A percentile compares a stretch with the other conserved stretches of the same genome.
phyloP scores from a whole-genome alignment of 169 alveolate species.

The Besnoitia besnoiti region DNA sequence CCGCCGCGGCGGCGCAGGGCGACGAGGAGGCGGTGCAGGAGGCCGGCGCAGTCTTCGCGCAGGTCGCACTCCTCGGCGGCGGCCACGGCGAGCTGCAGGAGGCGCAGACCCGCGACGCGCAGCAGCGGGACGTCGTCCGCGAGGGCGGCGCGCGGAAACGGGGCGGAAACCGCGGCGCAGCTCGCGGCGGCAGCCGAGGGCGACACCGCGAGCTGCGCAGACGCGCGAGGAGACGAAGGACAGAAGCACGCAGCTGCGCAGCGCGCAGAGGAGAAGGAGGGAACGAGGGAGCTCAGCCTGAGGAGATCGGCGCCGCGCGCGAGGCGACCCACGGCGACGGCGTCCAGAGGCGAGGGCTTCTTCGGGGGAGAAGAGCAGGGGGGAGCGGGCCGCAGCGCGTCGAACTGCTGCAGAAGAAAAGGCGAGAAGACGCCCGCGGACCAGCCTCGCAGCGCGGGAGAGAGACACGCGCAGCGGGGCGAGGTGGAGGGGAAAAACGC shows the following conservation, averaged over 20 bases:
- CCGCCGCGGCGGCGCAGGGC: too few relatives aligned
- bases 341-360: too few relatives aligned
- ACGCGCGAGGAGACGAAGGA: not conserved
- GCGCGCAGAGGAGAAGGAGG: not conserved
- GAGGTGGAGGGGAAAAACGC: not conserved
- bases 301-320: too few relatives aligned
- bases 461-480: not conserved
- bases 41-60: not conserved
- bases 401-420: not conserved
- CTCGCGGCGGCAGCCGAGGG: too few relatives aligned
- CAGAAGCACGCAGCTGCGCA: not conserved
- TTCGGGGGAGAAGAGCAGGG: not conserved
- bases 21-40: not conserved
- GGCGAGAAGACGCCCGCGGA: not conserved
- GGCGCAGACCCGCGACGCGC: not conserved
- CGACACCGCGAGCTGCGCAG: too few relatives aligned
- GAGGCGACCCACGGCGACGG: too few relatives aligned
- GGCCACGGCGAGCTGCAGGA: not conserved
- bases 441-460: not conserved
- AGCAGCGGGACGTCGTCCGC: not conserved
- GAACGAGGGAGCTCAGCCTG: not conserved
- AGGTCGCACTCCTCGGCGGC: not conserved
- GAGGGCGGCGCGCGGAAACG: not conserved
- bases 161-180: not conserved
- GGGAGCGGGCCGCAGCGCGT: not conserved